Evolutionary conservation across 164 flowering plant genomes (phyloP).

Genomic region (Stephania cephalantha): DNA sequence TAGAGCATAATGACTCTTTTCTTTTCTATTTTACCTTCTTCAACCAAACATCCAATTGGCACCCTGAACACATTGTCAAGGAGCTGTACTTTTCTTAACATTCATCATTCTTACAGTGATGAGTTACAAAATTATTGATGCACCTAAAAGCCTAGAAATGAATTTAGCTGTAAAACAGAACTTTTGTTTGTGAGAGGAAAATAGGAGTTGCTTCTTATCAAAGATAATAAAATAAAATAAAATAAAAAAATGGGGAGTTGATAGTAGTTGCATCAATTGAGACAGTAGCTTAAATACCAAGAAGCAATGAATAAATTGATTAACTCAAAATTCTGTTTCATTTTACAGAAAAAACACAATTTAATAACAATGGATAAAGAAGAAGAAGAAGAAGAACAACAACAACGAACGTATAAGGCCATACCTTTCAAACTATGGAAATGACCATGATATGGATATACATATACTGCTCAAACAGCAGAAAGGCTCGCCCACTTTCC

Average conservation of each 20-base stretch:
- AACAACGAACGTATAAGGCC: not conserved
- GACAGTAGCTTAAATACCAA: not conserved
- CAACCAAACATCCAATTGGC: no score
- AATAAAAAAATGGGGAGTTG: not conserved
- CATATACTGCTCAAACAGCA: conserved; percentile 40
- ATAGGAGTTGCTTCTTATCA: no score
- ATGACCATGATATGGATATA: not conserved
- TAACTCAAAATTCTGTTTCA: not conserved
- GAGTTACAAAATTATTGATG: no score
- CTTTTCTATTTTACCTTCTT: no score
- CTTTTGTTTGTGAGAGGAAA: no score
- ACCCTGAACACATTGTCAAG: no score
- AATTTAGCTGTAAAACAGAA: no score
- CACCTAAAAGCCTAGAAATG: no score
- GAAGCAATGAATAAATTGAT: not conserved
- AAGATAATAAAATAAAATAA: no score
- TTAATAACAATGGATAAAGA: not conserved
- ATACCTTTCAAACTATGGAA: not conserved
- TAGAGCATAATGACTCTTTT: not conserved
- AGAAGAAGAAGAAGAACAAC: not conserved
- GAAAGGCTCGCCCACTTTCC: conserved; percentile 95
- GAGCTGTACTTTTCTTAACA: no score
- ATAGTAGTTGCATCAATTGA: not conserved
- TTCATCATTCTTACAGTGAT: no score
- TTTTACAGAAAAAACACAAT: not conserved